A percentile compares a stretch with the other conserved stretches of the same genome.
Evolutionary conservation across 177 flowering plant species (phyloP).

Genomic region (Vitis hybrid): DNA sequence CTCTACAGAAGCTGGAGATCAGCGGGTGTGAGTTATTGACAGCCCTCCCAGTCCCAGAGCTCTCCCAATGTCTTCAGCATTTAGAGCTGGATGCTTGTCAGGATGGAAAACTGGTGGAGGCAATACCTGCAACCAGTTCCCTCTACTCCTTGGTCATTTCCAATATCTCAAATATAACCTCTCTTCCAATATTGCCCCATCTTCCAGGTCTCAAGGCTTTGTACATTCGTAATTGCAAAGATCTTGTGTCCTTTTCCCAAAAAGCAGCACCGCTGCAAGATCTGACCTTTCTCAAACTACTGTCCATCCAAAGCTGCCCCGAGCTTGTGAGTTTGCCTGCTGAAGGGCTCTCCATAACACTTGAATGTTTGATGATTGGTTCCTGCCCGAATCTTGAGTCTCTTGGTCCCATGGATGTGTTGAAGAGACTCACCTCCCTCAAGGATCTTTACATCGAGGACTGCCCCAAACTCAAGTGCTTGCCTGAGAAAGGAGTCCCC

Average conservation of each 20-base stretch:
- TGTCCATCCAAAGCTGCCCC: constrained; percentile 14
- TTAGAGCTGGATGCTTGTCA: constrained; percentile 7
- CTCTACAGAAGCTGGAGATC: constrained; percentile 14
- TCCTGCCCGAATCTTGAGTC: constrained; percentile 7
- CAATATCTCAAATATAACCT: constrained; percentile 7
- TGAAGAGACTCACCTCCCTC: constrained; percentile 8
- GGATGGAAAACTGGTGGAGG: constrained; percentile 11
- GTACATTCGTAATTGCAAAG: constrained; percentile 13
- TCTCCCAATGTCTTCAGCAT: background rate
- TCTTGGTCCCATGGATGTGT: constrained; percentile 5
- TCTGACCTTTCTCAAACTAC: background rate
- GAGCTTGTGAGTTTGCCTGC: constrained; percentile 4
- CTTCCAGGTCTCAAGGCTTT: constrained; percentile 8
- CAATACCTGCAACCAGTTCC: constrained; percentile 3
- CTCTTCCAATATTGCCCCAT: constrained; percentile 9
- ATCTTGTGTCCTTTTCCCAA: constrained; percentile 3
- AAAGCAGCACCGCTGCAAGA: background rate
- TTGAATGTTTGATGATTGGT: constrained; percentile 10
- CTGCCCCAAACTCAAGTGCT: constrained; percentile 11
- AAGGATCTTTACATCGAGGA: constrained; percentile 5
- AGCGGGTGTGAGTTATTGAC: constrained; percentile 9
- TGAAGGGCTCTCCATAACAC: constrained; percentile 4
- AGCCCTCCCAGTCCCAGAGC: background rate
- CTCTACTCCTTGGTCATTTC: constrained; percentile 18
- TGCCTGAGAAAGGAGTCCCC: constrained; percentile 19